Evolutionary conservation across 169 alveolate species (phyloP), one percentile per base, ranked within the genome.

Genomic region (Amoebophrya sp.): DNA sequence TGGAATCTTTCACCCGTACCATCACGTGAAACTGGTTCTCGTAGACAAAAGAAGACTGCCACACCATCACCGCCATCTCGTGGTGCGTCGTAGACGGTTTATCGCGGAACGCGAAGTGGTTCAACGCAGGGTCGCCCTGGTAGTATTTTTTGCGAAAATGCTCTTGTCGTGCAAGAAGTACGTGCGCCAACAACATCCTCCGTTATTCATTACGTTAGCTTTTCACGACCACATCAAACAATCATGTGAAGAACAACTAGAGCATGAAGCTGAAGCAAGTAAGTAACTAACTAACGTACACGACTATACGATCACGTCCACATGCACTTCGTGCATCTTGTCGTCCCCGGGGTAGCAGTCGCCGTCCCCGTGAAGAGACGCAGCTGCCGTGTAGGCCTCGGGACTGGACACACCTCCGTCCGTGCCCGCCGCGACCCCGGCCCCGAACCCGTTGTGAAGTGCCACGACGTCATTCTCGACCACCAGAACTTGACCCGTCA

Each of bases 1-100:
- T n/a, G n/a, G n/a, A n/a, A n/a, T n/a, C n/a, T n/a, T n/a, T 25
- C 35, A 66, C 83, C 18, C 32, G 12, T 25, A 66, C 2, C 83
- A 66, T 25, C 83, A 66, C 83, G 83, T 66, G 29, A n/a, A 25
- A 66, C 83, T 66, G 83, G 83, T 66, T 2, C 83, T 66, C 83
- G 83, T 66, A 66, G 32, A 66, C 32, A 25, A 66, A 66, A 25
- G 38, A 25, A 1, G 83, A 12, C 83, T 66, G 83, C 29, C 29
- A 66, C 29, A 66, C 32, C 0, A n/a, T n/a, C 29, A 12, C 32
- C 39, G 38, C 83, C 83, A 66, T 66, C 83, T 66, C 83, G 29
- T 25, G 29, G 32, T 66, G 83, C 35, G 35, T n/a, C 35, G 54
- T 41, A 2, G 2, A 2, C 12, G 2, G 23, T 2, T 41, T 2